Evolutionary conservation across 139 green algal species (phyloP).

Genomic region (Chara braunii): DNA sequence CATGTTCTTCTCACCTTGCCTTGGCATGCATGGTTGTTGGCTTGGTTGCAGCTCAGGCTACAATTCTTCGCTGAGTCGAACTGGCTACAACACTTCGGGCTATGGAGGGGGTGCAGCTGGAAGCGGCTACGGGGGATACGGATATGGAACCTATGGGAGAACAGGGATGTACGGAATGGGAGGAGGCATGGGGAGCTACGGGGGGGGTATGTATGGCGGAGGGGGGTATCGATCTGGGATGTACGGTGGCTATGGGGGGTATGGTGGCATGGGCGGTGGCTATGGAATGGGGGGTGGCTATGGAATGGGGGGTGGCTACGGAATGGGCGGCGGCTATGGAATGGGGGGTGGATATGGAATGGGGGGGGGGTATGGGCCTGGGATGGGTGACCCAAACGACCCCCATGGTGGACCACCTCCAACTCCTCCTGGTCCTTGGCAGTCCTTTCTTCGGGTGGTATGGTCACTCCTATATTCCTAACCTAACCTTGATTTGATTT

Average conservation of each 20-base stretch:
- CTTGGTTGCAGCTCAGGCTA: no score
- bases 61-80: no score
- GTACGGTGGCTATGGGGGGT: slow-evolving; percentile 18
- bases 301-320: slow-evolving; percentile 4
- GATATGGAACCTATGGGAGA: slow-evolving; percentile 29
- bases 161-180: slow-evolving; percentile 14
- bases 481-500: no score
- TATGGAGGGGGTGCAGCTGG: slow-evolving; percentile 32
- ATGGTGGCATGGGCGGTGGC: slow-evolving; percentile 38
- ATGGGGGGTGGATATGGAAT: slow-evolving; percentile 31
- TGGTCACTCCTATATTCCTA: no score
- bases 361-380: slow-evolving; percentile 13
- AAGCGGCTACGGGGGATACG: slow-evolving; percentile 26
- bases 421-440: slow-evolving; percentile 56
- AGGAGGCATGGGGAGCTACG: neutral
- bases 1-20: no score
- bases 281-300: slow-evolving; percentile 13
- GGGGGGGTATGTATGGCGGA: slow-evolving; percentile 36
- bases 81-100: no score
- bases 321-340: slow-evolving; percentile 16
- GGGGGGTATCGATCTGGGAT: slow-evolving; percentile 4
- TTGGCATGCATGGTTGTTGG: no score
- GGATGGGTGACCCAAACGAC: slow-evolving; percentile 35
- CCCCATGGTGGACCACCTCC: slow-evolving; percentile 44
- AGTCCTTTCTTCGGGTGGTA: slow-evolving; percentile 48